Conservation (phyloP, 495 filamentous ascomycete genomes). For the Penicillium canescens region DNA sequence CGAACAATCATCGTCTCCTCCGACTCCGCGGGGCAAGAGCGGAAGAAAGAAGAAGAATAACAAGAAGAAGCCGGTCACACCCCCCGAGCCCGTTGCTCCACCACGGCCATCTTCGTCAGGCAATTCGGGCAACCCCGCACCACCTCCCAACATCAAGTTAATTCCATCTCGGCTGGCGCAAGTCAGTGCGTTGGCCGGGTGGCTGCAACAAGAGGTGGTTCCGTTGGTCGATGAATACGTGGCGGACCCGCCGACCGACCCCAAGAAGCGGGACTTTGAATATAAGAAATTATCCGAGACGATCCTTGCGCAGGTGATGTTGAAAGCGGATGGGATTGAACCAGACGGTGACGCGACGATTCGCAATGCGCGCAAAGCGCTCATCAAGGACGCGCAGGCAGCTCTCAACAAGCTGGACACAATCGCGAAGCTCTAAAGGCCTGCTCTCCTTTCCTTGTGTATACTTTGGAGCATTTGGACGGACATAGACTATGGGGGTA, state of each 20-base stretch:
- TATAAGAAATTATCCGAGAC: constrained; percentile 81
- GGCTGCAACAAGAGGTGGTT: constrained; percentile 65
- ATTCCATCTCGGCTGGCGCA: constrained; percentile 60
- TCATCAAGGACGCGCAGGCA: constrained; percentile 74
- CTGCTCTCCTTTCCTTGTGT: background rate
- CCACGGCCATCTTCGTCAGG: constrained; percentile 18
- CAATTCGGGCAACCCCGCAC: constrained; percentile 24
- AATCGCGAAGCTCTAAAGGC: constrained; percentile 18
- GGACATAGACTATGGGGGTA: background rate
- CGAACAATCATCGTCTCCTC: constrained; percentile 28
- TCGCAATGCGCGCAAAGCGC: constrained; percentile 66
- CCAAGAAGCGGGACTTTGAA: constrained; percentile 70
- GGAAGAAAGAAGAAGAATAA: constrained; percentile 42
- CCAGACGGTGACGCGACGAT: constrained; percentile 64
- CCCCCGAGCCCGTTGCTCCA: constrained; percentile 15
- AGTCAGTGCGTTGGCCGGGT: constrained; percentile 64
- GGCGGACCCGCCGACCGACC: constrained; percentile 64
- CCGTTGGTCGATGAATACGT: constrained; percentile 69
- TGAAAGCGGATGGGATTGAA: constrained; percentile 86
- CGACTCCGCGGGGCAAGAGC: constrained; percentile 30
- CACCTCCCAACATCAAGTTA: constrained; percentile 37
- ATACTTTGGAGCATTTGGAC: background rate
- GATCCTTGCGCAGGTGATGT: constrained; percentile 75
- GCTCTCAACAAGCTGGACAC: constrained; percentile 64
- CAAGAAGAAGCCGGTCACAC: constrained; percentile 38